A percentile compares a stretch with the other conserved stretches of the same genome.
phyloP scores from a whole-genome alignment of 495 filamentous ascomycete genomes.

The Aspergillus cavernicola region DNA sequence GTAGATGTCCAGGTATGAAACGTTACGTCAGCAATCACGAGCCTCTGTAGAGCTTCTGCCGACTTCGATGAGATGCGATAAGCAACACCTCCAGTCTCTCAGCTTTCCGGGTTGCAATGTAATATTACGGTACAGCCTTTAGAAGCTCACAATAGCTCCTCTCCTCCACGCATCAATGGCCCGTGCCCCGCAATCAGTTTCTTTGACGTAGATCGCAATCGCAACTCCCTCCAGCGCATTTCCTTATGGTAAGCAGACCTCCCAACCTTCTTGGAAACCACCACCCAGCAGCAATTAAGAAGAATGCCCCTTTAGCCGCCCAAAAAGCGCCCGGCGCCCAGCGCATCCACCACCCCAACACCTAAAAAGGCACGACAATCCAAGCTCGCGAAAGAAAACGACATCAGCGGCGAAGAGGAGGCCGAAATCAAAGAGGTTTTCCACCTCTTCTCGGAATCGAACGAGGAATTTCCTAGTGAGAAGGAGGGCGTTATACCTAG shows the following conservation, averaged over 20 bases:
- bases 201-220: constrained; percentile 4
- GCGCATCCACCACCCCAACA: constrained; percentile 26
- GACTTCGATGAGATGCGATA: constrained; percentile 21
- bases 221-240: background rate
- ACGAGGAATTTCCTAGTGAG: constrained; percentile 60
- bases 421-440: constrained; percentile 89
- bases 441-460: constrained; percentile 60
- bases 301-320: constrained; percentile 28
- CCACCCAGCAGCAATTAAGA: background rate
- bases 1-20: constrained; percentile 22
- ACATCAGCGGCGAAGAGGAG: constrained; percentile 78
- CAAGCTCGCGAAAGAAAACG: constrained; percentile 84
- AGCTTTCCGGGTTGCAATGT: too few species aligned
- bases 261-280: background rate
- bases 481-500: constrained; percentile 70
- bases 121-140: background rate
- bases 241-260: constrained; percentile 5
- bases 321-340: constrained; percentile 35
- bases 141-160: background rate
- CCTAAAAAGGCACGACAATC: constrained; percentile 58
- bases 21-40: constrained; percentile 40
- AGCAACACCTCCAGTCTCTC: background rate
- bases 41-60: constrained; percentile 15
- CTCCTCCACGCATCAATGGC: constrained; percentile 2
- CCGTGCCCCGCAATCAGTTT: background rate